phyloP scores from a whole-genome alignment of 441 rosid species.

The Melastoma candidum region DNA sequence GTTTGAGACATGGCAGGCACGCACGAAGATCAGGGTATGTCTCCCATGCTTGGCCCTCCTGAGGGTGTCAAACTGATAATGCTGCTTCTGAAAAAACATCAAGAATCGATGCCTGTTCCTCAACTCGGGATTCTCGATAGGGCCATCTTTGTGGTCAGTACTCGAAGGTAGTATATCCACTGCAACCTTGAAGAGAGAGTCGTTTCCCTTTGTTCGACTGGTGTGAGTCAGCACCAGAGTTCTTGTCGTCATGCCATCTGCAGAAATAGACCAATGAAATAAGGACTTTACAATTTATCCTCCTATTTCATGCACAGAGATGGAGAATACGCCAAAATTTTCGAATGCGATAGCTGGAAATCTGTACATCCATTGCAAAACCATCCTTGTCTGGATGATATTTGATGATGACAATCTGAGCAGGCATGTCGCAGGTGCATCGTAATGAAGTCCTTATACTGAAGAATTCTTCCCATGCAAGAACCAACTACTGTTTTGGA shows the following conservation, averaged over 20 bases:
- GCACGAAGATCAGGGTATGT: conserved; percentile 23
- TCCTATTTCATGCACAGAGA: neutral
- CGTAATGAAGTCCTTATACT: conserved; percentile 48
- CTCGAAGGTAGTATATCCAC: conserved; percentile 32
- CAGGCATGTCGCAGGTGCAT: conserved; percentile 52
- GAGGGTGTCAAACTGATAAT: conserved; percentile 56
- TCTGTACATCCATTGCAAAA: conserved; percentile 44
- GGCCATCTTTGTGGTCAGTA: conserved; percentile 46
- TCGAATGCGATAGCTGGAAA: conserved; percentile 35
- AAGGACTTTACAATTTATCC: neutral
- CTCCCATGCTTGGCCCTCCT: conserved; percentile 61
- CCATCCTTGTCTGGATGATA: conserved; percentile 54
- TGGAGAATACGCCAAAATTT: neutral
- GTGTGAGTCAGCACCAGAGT: conserved; percentile 23
- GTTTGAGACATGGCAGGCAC: conserved; percentile 36
- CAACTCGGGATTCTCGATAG: conserved; percentile 30
- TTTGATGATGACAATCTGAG: conserved; percentile 35
- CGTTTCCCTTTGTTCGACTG: conserved; percentile 26
- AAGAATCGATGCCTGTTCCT: conserved; percentile 51
- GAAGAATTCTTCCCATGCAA: conserved; percentile 30
- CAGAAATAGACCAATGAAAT: conserved; percentile 9
- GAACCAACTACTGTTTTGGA: conserved; percentile 2
- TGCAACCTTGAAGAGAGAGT: conserved; percentile 42
- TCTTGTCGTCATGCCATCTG: conserved; percentile 51
- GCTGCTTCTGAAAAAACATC: conserved; percentile 41